Evolutionary conservation across 164 flowering plant species (phyloP).

Genomic region (Tinospora cordifolia): DNA sequence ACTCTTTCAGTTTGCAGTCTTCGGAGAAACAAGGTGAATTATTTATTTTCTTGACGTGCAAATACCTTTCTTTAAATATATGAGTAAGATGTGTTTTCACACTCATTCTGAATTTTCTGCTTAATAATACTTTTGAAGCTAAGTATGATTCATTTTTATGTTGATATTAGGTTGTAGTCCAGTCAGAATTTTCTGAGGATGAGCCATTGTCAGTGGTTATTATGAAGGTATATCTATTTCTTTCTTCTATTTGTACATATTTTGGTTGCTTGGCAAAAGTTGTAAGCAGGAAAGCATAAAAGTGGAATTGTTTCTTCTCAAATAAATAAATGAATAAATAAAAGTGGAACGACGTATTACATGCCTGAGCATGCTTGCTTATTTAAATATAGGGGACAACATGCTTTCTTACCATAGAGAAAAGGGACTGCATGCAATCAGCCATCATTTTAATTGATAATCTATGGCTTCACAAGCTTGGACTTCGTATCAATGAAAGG

Average conservation of each 20-base stretch:
- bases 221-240: slow-evolving; percentile 65
- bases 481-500: neutral
- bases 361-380: too few species aligned
- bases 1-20: slow-evolving; percentile 85
- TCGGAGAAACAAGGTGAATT: slow-evolving; percentile 63
- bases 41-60: neutral
- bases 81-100: neutral
- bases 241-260: neutral
- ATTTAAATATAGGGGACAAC: too few species aligned
- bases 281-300: neutral
- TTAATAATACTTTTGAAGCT: neutral
- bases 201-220: slow-evolving; percentile 77
- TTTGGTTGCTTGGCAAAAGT: neutral
- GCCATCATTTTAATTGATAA: neutral
- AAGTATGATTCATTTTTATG: neutral
- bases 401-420: too few species aligned
- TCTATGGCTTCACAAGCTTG: neutral
- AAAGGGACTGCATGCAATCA: neutral
- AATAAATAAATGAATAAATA: too few species aligned
- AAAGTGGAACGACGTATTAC: too few species aligned
- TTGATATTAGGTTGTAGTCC: slow-evolving; percentile 51
- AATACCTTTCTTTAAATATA: neutral
- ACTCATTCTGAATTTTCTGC: neutral
- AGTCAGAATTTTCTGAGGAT: slow-evolving; percentile 89
- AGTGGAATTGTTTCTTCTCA: too few species aligned